A percentile compares a stretch with the other conserved stretches of the same genome.
Conservation (phyloP, 495 filamentous ascomycete species). For the Aspergillus wentii region DNA sequence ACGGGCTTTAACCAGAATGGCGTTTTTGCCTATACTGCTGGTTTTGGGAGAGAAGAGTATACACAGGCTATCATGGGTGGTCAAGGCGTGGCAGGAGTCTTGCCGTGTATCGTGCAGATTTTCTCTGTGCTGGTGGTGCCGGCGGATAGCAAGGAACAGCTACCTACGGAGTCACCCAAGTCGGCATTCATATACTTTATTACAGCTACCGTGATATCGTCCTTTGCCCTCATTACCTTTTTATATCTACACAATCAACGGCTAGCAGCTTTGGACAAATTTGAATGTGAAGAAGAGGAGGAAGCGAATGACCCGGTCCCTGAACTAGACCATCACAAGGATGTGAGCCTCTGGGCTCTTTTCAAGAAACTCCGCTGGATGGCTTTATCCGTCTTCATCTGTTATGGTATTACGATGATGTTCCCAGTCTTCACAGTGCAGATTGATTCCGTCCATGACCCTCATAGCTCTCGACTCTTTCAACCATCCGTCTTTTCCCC, state of each 20-base stretch:
- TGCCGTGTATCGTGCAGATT: constrained; percentile 83
- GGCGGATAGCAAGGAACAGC: constrained; percentile 5
- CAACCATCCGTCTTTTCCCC: constrained; percentile 77
- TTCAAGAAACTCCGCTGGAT: constrained; percentile 71
- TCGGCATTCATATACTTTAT: constrained; percentile 90
- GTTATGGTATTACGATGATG: constrained; percentile 83
- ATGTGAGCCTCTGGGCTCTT: constrained; percentile 60
- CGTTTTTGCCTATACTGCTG: constrained; percentile 83
- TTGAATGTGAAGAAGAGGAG: too few relatives aligned
- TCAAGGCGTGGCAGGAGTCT: constrained; percentile 86
- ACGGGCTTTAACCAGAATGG: constrained; percentile 91
- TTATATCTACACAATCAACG: constrained; percentile 49
- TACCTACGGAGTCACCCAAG: constrained; percentile 42
- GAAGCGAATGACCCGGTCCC: constrained; percentile 27
- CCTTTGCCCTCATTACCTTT: constrained; percentile 54
- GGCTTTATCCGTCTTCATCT: constrained; percentile 64
- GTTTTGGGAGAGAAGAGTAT: constrained; percentile 78
- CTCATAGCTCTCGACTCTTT: constrained; percentile 54
- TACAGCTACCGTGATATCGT: constrained; percentile 67
- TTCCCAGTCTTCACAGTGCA: constrained; percentile 88
- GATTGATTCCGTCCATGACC: constrained; percentile 61
- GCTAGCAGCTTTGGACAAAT: too few relatives aligned
- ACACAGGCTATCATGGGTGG: constrained; percentile 96
- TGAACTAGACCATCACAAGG: constrained; percentile 27
- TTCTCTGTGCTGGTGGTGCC: constrained; percentile 70